These are phyloP conservation scores for Kandelia obovata DNA, from an alignment of 345 rosid species.

Conservation along the genomic window DNA sequence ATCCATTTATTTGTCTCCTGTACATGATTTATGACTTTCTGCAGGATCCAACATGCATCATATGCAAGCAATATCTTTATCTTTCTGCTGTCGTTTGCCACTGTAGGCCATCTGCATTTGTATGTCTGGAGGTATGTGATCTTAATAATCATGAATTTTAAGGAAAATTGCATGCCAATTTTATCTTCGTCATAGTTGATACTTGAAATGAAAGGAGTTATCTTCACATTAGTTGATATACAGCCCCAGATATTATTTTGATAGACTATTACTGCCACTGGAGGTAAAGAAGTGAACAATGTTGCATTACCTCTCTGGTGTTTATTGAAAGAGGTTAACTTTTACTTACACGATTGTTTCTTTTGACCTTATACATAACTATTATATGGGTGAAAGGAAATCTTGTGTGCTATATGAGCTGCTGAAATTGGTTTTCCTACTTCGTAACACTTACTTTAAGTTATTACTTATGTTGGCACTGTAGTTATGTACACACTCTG, in stretches of 20 bases:
- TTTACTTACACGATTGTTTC: too few species aligned
- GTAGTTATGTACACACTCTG: neutral
- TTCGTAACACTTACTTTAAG: neutral
- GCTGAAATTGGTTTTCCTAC: neutral
- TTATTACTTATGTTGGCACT: neutral
- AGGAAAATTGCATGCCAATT: neutral
- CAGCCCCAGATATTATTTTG: neutral
- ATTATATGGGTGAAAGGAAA: neutral
- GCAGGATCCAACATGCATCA: constrained; percentile 85
- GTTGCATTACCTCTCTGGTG: too few species aligned
- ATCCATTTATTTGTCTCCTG: too few species aligned
- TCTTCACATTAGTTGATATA: neutral
- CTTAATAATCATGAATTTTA: neutral
- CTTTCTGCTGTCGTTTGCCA: constrained; percentile 75
- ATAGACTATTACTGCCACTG: too few species aligned
- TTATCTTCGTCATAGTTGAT: neutral
- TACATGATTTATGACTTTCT: neutral
- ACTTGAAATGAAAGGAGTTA: neutral
- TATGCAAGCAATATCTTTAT: constrained; percentile 84
- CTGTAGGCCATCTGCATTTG: constrained; percentile 79
- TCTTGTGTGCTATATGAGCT: neutral
- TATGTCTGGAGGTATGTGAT: constrained; percentile 82
- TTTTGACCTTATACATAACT: too few species aligned
- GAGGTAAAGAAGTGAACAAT: too few species aligned
- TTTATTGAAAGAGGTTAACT: too few species aligned